phyloP scores from a whole-genome alignment of 495 filamentous ascomycete species.

The Jackrogersella minutella region DNA sequence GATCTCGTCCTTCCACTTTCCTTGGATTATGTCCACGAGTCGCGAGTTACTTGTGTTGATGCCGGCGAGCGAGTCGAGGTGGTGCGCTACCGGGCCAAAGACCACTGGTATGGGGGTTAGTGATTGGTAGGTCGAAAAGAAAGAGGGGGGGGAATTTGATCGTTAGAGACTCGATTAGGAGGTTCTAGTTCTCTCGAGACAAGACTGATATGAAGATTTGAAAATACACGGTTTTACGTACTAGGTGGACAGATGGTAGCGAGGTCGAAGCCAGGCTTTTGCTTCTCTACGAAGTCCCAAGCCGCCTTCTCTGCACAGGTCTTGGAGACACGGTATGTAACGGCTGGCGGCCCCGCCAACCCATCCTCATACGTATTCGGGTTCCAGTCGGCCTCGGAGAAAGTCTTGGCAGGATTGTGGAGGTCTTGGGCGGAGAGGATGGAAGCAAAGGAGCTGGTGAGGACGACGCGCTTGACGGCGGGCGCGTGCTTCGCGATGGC shows the following conservation, averaged over 20 bases:
- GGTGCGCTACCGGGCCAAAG: conserved; percentile 63
- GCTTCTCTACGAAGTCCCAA: conserved; percentile 64
- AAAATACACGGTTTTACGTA: not conserved
- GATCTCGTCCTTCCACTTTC: conserved; percentile 66
- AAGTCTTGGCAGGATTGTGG: conserved; percentile 59
- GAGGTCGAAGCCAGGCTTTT: conserved; percentile 67
- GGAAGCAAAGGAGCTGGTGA: conserved; percentile 87
- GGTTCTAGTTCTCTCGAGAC: no score
- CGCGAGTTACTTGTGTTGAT: conserved; percentile 64
- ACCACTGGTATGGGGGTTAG: conserved; percentile 49
- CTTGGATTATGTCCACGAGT: conserved; percentile 57
- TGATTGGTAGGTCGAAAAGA: no score
- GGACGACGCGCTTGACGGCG: conserved; percentile 78
- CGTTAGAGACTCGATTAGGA: no score
- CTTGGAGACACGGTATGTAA: conserved; percentile 76
- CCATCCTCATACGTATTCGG: conserved; percentile 75
- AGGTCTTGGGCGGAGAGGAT: conserved; percentile 62
- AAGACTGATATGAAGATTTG: no score
- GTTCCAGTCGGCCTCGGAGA: conserved; percentile 83
- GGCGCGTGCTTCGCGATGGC: conserved; percentile 79
- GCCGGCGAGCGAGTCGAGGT: conserved; percentile 52
- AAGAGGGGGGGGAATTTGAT: not conserved
- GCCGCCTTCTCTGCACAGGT: conserved; percentile 63
- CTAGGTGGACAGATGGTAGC: conserved; percentile 69
- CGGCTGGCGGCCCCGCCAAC: conserved; percentile 60